phyloP scores from a whole-genome alignment of 176 grass and related monocot species.

The Eleusine coracana region DNA sequence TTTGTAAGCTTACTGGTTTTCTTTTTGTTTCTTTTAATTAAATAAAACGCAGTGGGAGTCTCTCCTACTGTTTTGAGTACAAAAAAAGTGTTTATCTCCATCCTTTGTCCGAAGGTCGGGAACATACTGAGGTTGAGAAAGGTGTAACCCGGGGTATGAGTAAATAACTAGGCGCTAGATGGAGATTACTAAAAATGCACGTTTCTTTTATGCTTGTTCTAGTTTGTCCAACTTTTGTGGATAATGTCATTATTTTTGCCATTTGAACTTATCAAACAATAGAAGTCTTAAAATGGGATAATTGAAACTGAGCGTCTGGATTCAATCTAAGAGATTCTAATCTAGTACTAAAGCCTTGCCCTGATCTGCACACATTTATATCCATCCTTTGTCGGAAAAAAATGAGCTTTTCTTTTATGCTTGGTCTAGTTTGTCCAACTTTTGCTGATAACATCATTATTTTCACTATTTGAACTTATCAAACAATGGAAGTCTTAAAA shows the following conservation, averaged over 20 bases:
- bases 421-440: not conserved
- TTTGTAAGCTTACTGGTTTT: too few relatives aligned
- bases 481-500: not conserved
- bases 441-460: slow-evolving; percentile 7
- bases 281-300: not conserved
- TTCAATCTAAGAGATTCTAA: not conserved
- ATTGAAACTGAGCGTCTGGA: not conserved
- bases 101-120: too few relatives aligned
- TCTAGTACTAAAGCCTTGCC: not conserved
- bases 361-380: not conserved
- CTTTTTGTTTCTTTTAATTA: too few relatives aligned
- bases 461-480: not conserved
- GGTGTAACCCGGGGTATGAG: too few relatives aligned
- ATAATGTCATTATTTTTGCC: not conserved
- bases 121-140: too few relatives aligned
- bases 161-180: too few relatives aligned
- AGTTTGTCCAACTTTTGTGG: not conserved
- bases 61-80: too few relatives aligned
- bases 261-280: not conserved
- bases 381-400: not conserved
- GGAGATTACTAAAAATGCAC: not conserved
- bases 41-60: too few relatives aligned
- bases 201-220: not conserved
- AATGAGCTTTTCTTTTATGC: not conserved
- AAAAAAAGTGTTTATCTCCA: too few relatives aligned